Conservation (phyloP, 148 eudicot genomes). For the Cornus controversa region DNA sequence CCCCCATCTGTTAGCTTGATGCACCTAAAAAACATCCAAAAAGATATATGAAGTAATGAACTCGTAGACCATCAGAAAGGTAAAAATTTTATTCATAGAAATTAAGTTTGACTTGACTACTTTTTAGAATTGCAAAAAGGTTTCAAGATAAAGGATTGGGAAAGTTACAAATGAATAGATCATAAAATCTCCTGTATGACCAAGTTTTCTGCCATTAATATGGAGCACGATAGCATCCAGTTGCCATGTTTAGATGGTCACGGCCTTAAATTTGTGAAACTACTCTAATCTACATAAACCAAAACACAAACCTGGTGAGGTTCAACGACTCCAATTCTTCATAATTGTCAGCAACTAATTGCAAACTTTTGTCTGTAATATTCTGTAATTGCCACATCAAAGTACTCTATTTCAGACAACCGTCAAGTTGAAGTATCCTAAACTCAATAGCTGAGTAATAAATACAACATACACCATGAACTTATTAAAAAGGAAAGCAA, state of each 20-base stretch:
- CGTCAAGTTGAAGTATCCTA: neutral
- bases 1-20: slow-evolving; percentile 78
- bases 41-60: too few species aligned
- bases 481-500: neutral
- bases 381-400: slow-evolving; percentile 42
- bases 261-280: neutral
- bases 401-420: neutral
- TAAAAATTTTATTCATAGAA: neutral
- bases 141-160: neutral
- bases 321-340: slow-evolving; percentile 59
- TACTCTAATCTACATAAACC: neutral
- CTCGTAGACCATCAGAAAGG: neutral
- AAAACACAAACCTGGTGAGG: slow-evolving; percentile 65
- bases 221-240: neutral
- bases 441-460: neutral
- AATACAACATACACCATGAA: neutral
- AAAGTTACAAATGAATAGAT: neutral
- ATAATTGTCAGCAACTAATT: slow-evolving; percentile 62
- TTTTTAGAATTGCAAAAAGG: neutral
- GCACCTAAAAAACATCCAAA: slow-evolving; percentile 55
- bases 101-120: neutral
- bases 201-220: neutral
- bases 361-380: slow-evolving; percentile 73
- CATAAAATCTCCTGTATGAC: neutral
- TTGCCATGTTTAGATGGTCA: neutral